phyloP scores from a whole-genome alignment of 768 basidiomycete species.

The Amyloporia xantha region DNA sequence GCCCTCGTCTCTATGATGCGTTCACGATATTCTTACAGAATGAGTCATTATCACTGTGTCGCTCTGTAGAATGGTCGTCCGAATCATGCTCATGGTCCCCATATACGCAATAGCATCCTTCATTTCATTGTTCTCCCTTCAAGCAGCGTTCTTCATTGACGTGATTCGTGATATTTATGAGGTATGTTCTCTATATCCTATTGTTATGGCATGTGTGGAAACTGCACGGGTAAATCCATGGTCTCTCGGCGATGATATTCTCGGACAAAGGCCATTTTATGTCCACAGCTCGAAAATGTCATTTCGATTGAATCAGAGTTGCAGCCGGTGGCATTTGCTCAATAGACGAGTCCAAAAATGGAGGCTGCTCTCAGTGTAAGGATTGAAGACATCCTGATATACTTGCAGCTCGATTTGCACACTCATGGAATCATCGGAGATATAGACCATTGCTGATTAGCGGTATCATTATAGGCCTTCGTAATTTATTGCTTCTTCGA shows the following conservation, averaged over 20 bases:
- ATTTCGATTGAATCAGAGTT: too few species aligned
- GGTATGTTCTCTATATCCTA: constrained; percentile 36
- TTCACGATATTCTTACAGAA: too few species aligned
- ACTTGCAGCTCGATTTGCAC: neutral
- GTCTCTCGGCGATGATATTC: neutral
- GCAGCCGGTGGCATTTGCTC: too few species aligned
- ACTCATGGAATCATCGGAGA: neutral
- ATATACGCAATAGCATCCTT: constrained; percentile 87
- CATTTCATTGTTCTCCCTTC: constrained; percentile 88
- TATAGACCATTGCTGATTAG: neutral
- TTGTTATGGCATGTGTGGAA: neutral
- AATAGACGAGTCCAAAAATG: too few species aligned
- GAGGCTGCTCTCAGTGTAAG: too few species aligned
- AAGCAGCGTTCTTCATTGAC: constrained; percentile 96
- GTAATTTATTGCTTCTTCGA: constrained; percentile 93
- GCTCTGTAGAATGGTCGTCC: constrained; percentile 76
- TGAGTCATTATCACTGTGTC: neutral
- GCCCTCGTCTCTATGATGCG: too few species aligned
- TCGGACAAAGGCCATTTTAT: neutral
- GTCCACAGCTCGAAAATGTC: too few species aligned
- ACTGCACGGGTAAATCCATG: neutral
- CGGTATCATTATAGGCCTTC: constrained; percentile 55
- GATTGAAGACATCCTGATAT: too few species aligned
- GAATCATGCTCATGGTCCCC: constrained; percentile 97
- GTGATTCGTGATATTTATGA: constrained; percentile 94